These are phyloP conservation scores for Pichia thaimueangensis DNA, from an alignment of 805 yeast genomes.

Conservation along the genomic window DNA sequence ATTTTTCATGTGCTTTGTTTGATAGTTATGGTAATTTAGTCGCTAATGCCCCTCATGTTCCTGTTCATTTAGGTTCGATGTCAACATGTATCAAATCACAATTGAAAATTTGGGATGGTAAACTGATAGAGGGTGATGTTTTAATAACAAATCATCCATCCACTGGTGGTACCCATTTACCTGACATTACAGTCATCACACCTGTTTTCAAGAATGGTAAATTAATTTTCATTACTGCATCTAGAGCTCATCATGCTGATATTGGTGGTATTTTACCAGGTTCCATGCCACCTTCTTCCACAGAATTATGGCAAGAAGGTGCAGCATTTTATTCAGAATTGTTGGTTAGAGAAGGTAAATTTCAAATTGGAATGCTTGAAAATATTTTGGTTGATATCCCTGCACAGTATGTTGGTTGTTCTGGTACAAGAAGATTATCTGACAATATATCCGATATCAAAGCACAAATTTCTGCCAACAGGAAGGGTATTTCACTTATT, in stretches of 20 bases:
- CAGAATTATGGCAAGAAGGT: constrained; percentile 81
- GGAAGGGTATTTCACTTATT: constrained; percentile 69
- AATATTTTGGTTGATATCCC: constrained; percentile 60
- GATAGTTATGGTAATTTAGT: constrained; percentile 70
- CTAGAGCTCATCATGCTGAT: constrained; percentile 94
- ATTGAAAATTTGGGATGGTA: constrained; percentile 55
- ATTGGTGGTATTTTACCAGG: constrained; percentile 92
- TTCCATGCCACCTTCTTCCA: constrained; percentile 90
- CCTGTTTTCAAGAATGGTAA: constrained; percentile 65
- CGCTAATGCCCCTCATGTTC: constrained; percentile 85
- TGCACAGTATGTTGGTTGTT: constrained; percentile 74
- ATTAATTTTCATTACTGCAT: constrained; percentile 81
- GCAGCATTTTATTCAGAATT: constrained; percentile 78
- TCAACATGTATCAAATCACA: constrained; percentile 69
- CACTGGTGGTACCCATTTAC: constrained; percentile 81
- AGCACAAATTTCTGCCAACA: constrained; percentile 86
- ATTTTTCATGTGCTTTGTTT: constrained; percentile 79
- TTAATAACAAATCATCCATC: constrained; percentile 74
- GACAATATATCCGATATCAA: constrained; percentile 81
- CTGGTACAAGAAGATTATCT: constrained; percentile 77
- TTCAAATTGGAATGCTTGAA: constrained; percentile 66
- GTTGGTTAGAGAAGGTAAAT: constrained; percentile 64
- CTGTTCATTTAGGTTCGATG: constrained; percentile 85
- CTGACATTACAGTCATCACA: constrained; percentile 87
- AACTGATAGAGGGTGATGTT: constrained; percentile 66